Evolutionary conservation across 371 early-diverging fungal species (phyloP), one percentile per base, ranked within the genome.

Genomic region (Synchytrium microbalum): DNA sequence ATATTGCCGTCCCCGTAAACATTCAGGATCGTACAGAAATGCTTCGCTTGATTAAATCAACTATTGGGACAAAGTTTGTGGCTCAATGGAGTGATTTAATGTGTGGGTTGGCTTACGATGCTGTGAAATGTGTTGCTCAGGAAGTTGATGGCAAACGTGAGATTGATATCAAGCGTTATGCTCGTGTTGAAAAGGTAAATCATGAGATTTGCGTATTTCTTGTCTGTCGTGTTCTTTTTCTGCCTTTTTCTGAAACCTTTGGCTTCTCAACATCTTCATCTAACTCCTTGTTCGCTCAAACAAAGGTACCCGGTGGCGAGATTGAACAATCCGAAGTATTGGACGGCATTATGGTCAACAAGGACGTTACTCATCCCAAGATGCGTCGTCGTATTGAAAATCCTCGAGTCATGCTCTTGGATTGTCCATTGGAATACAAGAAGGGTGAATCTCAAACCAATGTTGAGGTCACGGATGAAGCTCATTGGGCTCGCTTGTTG

Each of bases 381-480:
- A 99, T 99, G 99, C 91, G 98, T 68, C 91, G 96, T 64, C 83
- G 83, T 63, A 99, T 99, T 64, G 93, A 95, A 75, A 98, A 99
- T 78, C 99, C 99, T 24, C 90, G 98, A 65, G 86, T 99, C 69
- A 80, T 99, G 16, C 82, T 99, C 64, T 81, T 99, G 64, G 99
- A 99, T 82, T 98, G 98, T 74, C 98, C 99, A 30, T 86, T 99
- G 58, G 99, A 99, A 80, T 99, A 99, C 87, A 99, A 99, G 82
- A 99, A 99, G 88, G 99, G 99, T 63, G 99, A 99, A 80, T 96
- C 96, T 56, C 98, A 99, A 79, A 99, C 99, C 58, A 92, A 93
- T 76, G 95, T 98, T 71, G 99, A 99, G 80, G 92, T 99, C 67
- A 87, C 90, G 67, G 92, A 95, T 72, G 95, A 95, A 73, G 85